These are phyloP conservation scores for Mycena maculata DNA, from an alignment of 768 basidiomycete species.

Conservation along the genomic window DNA sequence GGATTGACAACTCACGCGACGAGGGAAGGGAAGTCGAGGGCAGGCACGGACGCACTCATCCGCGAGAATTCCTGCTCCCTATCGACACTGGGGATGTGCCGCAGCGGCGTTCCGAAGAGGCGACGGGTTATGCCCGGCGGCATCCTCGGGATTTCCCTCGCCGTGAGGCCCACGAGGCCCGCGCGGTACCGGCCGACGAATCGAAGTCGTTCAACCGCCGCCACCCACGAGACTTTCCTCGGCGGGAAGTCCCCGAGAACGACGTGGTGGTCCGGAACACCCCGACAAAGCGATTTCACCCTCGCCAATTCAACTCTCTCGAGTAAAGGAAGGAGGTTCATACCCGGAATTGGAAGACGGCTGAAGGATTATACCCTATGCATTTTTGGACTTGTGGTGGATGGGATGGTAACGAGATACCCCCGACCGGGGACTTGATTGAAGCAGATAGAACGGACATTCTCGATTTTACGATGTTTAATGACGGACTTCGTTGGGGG, in stretches of 20 bases:
- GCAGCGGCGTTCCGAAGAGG: conserved; percentile 6
- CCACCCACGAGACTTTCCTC: conserved; percentile 12
- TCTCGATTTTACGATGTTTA: not conserved
- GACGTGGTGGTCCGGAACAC: not conserved
- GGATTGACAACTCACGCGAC: not conserved
- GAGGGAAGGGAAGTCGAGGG: not conserved
- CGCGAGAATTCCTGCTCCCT: not conserved
- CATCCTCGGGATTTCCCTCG: conserved; percentile 19
- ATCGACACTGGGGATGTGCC: not conserved
- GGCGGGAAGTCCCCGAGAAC: not conserved
- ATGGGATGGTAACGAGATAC: not conserved
- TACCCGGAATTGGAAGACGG: too few relatives aligned
- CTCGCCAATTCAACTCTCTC: conserved; percentile 13
- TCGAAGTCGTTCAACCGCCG: not conserved
- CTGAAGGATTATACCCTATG: not conserved
- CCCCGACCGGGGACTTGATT: conserved; percentile 1
- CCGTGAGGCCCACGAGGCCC: not conserved
- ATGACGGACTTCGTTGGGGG: not conserved
- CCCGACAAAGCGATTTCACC: not conserved
- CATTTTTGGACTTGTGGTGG: not conserved
- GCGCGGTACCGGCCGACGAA: not conserved
- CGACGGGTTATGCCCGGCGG: not conserved
- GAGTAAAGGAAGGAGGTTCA: too few relatives aligned
- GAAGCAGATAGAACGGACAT: conserved; percentile 3
- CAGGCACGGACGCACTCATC: conserved; percentile 1